Base-by-base conservation (phyloP, 495 filamentous ascomycete genomes). In the Talaromyces adpressus region DNA sequence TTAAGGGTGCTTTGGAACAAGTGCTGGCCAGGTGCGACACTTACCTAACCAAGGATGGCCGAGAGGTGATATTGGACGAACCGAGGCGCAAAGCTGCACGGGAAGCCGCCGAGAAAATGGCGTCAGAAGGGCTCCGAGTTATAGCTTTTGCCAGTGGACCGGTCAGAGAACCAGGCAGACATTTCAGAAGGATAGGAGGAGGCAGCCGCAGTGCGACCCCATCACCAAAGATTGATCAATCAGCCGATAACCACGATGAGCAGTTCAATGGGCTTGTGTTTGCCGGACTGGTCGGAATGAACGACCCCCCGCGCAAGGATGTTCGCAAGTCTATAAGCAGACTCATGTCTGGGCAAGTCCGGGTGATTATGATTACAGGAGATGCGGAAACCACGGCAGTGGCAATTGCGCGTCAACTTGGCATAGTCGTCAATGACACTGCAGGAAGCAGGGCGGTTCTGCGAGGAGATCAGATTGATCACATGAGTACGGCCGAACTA, bases 351-450 rank as follows among this genome's bases (percentile, higher is more conserved):
- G 93, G 94, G 51, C 91, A 91, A 9, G 95, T 98, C 59, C 91
- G 91, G 68, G 89, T 98, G 34, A 96, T 98, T 67, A 98, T 98
- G 94, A 98, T 98, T 66, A 98, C 94, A 11, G 94, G 94, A 62
- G 94, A 98, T 74, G 88, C 94, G 14, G 91, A 97, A 68, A 92
- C 90, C 5, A 98, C 94, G 0, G 94, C 94, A 14, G 79, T 97
- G 45, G 94, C 94, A 1, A 96, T 98, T 70, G 94, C 89, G 20
- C 91, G 84, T 75, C 92, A 95, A 73, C 84, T 98, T 25, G 93
- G 94, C 57, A 98, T 98, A 90, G 87, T 91, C 2, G 73, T 90
- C 52, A 84, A 70, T 57, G 77, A 81, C 56, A 68, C 73, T 16
- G 61, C 74, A 6, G 76, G 72, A 18, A 70, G 77, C 29, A 86